Evolutionary conservation across 306 rosid species (phyloP), one percentile per base, ranked within the genome.

Genomic region (Canavalia gladiata): DNA sequence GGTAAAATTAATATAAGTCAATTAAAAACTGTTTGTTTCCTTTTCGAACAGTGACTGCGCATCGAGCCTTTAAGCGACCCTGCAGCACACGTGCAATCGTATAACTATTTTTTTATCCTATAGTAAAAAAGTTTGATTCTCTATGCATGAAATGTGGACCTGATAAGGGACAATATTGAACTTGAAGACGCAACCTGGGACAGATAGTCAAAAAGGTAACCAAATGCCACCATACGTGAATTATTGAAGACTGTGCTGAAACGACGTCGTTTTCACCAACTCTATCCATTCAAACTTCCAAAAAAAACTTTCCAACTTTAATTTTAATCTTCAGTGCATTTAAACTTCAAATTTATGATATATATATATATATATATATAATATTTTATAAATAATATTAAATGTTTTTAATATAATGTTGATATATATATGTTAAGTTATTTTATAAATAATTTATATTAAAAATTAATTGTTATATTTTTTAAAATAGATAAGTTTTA

Each of bases 51-150:
- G 47, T 64, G 70, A 64, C 4, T 12, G 68, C 45, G 9, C 12
- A 5, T 3, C 3, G 42, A 34, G 67, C 3, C 43, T 63, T 63
- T 35, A 18, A 18, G 25, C 25, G 25, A 18, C 25, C 43, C 68
- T 83, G 87, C 43, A 79, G 37, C 84, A 49, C 87, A 86, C 86
- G 89, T 86, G 88, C 79, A 78, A 39, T 66, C 56, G 37, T 50
- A 64, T 64, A 66, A 18, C 25, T 18, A 18, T 18, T 18, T 18
- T 18, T 18, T 18, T 18, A 18, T 18, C 25, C 25, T 65, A 5
- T 39, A 3, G 28, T 66, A 65, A 33, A 46, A 76, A 46, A 47
- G 69, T 50, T 68, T 45, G 65, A 80, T 84, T 52, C 29, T 29
- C 3, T 18, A 18, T 18, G 25, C 25, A 18, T 77, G 81, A 76